A percentile compares a stretch with the other conserved stretches of the same genome.
Conservation (phyloP, 805 yeast species). For the Torulaspora delbrueckii region DNA sequence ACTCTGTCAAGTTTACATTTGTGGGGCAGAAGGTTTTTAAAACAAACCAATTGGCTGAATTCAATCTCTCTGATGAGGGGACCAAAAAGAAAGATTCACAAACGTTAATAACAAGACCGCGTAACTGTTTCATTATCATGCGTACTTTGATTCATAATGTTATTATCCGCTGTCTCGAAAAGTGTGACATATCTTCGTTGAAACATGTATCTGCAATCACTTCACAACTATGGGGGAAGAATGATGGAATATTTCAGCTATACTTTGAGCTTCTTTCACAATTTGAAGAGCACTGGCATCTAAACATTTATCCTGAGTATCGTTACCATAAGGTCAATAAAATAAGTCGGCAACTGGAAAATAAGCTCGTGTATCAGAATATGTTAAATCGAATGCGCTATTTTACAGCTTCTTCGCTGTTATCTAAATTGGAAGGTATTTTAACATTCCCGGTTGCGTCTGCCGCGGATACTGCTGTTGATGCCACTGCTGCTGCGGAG, state of each 20-base stretch:
- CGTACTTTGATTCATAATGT: constrained; percentile 12
- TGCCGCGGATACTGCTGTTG: constrained; percentile 6
- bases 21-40: constrained; percentile 11
- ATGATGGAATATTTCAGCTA: constrained; percentile 17
- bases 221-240: constrained; percentile 17
- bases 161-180: constrained; percentile 1
- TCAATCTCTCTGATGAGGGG: constrained; percentile 3
- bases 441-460: constrained; percentile 8
- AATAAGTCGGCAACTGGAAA: constrained; percentile 12
- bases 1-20: constrained; percentile 7
- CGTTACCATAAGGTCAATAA: constrained; percentile 15
- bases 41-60: constrained; percentile 9
- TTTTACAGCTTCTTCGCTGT: constrained; percentile 8
- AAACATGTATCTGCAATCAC: constrained; percentile 15
- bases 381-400: constrained; percentile 12
- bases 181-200: constrained; percentile 4
- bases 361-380: constrained; percentile 13
- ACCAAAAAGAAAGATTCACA: neutral
- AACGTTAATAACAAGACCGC: constrained; percentile 8
- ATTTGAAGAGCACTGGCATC: constrained; percentile 17
- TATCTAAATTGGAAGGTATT: constrained; percentile 5
- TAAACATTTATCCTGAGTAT: constrained; percentile 15
- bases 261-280: constrained; percentile 19
- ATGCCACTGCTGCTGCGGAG: constrained; percentile 4
- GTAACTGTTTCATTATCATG: constrained; percentile 17